phyloP scores from a whole-genome alignment of 352 stramenopile genomes.

The Aphanomyces astaci region DNA sequence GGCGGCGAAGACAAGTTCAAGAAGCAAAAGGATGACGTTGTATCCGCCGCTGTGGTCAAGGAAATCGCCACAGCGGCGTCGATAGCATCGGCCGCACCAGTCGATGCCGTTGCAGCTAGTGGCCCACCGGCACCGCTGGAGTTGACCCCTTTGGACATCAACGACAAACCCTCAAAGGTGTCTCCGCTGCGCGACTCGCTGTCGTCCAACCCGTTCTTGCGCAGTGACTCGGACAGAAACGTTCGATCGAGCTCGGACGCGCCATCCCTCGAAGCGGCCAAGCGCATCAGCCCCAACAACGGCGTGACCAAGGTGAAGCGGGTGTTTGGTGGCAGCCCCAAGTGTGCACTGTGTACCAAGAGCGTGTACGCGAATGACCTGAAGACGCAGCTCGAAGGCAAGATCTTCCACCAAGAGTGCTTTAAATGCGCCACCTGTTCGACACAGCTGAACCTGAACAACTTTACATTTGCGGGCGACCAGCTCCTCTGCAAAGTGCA shows the following conservation, averaged over 20 bases:
- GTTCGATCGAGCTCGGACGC: neutral
- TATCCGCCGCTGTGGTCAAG: slow-evolving; percentile 5
- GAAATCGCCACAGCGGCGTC: slow-evolving; percentile 6
- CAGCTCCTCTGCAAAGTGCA: slow-evolving; percentile 29
- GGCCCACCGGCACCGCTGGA: neutral
- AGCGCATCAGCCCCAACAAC: slow-evolving; percentile 9
- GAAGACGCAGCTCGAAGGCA: slow-evolving; percentile 27
- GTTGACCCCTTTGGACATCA: neutral
- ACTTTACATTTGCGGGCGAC: slow-evolving; percentile 26
- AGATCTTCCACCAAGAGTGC: slow-evolving; percentile 26
- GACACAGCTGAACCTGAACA: slow-evolving; percentile 28
- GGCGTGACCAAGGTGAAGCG: slow-evolving; percentile 17
- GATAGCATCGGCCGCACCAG: neutral
- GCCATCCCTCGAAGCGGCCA: neutral
- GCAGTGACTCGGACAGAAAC: neutral
- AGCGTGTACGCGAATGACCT: slow-evolving; percentile 26
- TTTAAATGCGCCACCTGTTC: slow-evolving; percentile 29
- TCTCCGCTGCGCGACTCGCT: slow-evolving; percentile 10
- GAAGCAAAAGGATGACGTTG: slow-evolving; percentile 23
- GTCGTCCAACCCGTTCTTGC: slow-evolving; percentile 14
- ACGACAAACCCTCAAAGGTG: slow-evolving; percentile 8
- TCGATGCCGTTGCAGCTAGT: too few species aligned
- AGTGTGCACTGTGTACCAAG: slow-evolving; percentile 22
- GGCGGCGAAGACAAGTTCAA: slow-evolving; percentile 26
- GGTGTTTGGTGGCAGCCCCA: slow-evolving; percentile 16